phyloP scores from a whole-genome alignment of 2,329 filamentous ascomycete species.

The Claviceps paspali region DNA sequence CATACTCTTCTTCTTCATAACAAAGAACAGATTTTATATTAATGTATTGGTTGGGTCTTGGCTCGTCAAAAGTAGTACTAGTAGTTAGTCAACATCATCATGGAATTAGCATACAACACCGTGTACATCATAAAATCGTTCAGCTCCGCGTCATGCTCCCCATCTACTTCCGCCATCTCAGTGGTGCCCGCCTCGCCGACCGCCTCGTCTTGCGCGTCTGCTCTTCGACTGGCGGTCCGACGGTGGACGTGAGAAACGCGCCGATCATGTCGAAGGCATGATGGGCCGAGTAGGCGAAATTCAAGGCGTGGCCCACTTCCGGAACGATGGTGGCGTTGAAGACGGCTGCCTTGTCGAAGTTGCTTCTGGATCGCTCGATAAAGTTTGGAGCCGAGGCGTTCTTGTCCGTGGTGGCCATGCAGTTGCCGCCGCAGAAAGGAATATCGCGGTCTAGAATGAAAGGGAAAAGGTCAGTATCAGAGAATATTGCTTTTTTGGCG shows the following conservation, averaged over 20 bases:
- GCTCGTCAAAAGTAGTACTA: too few species aligned
- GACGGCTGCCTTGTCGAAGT: conserved; percentile 28
- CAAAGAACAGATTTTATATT: too few species aligned
- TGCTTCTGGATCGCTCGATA: conserved; percentile 23
- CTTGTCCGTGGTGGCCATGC: conserved; percentile 26
- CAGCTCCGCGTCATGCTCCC: too few species aligned
- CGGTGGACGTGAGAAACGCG: conserved; percentile 15
- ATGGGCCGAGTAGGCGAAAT: conserved; percentile 24
- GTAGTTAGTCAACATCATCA: too few species aligned
- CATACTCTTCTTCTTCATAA: too few species aligned
- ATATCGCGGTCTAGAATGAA: conserved; percentile 32
- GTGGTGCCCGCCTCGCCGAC: neutral
- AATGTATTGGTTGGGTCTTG: too few species aligned
- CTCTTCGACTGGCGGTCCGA: neutral
- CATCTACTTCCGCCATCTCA: too few species aligned
- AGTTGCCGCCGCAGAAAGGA: conserved; percentile 49
- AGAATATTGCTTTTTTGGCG: too few species aligned
- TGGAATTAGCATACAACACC: too few species aligned
- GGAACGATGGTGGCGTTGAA: conserved; percentile 41
- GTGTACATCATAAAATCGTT: too few species aligned
- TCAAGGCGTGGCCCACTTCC: conserved; percentile 34
- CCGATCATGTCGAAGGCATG: conserved; percentile 21
- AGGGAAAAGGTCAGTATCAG: too few species aligned
- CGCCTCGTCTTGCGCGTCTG: neutral
- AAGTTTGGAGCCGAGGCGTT: conserved; percentile 22